Percentiles rank a stretch among this genome's conserved stretches.
phyloP scores from a whole-genome alignment of 78 protist genomes.

The Dictyostelium firmibasis region DNA sequence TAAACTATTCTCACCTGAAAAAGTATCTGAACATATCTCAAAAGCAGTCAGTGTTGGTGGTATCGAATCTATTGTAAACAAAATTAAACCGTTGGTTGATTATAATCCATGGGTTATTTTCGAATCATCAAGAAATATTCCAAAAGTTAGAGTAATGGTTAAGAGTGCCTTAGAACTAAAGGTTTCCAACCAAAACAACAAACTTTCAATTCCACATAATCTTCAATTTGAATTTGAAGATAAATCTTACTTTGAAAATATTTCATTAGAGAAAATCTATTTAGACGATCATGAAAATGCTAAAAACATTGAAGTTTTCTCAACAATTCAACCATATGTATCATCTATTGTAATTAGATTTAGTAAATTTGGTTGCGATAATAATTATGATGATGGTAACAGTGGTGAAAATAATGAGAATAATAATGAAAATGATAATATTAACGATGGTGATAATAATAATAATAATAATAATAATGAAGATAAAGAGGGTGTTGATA shows the following conservation, averaged over 20 bases:
- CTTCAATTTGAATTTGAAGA: background rate
- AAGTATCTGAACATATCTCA: background rate
- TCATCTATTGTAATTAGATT: background rate
- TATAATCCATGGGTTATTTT: background rate
- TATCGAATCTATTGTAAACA: background rate
- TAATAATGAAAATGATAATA: background rate
- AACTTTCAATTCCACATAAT: background rate
- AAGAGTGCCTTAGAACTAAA: background rate
- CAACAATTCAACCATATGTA: background rate
- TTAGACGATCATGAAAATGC: background rate
- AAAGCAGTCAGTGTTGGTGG: background rate
- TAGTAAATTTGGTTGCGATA: background rate
- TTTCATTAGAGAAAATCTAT: background rate
- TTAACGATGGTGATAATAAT: background rate
- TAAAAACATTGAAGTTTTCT: background rate
- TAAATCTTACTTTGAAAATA: background rate
- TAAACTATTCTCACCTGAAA: background rate
- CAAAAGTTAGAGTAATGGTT: background rate
- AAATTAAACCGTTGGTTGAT: background rate
- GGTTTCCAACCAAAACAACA: background rate
- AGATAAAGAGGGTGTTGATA: background rate
- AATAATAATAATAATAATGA: background rate
- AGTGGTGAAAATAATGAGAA: background rate
- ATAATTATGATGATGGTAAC: background rate
- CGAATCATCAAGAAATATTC: background rate